phyloP scores from a whole-genome alignment of 495 filamentous ascomycete genomes.

The Podospora fimiseda region DNA sequence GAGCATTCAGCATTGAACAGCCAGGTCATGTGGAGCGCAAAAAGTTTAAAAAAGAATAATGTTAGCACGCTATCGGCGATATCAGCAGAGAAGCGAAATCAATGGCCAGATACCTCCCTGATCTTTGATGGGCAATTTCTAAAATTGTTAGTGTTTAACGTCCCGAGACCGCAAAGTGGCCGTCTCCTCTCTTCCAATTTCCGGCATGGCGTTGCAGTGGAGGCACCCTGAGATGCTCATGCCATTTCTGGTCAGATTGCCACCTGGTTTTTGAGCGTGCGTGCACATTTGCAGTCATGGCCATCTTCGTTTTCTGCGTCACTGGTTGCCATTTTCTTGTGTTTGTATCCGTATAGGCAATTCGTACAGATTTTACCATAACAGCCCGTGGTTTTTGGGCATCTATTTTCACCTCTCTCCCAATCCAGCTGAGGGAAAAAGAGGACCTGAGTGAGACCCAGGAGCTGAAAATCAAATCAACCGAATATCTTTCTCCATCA shows the following conservation, averaged over 20 bases:
- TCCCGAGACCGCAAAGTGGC: neutral
- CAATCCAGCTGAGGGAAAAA: too few relatives aligned
- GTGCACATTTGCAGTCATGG: neutral
- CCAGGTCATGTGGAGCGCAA: neutral
- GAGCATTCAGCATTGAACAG: too few relatives aligned
- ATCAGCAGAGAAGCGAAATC: neutral
- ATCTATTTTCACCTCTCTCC: too few relatives aligned
- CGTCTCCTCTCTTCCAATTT: slow-evolving; percentile 7
- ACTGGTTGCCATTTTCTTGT: too few relatives aligned
- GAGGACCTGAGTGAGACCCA: too few relatives aligned
- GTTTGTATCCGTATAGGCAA: too few relatives aligned
- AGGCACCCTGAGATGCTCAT: slow-evolving; percentile 10
- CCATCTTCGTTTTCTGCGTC: too few relatives aligned
- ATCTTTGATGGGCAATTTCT: neutral
- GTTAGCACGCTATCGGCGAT: neutral
- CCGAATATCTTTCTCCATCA: too few relatives aligned
- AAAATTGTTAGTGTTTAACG: slow-evolving; percentile 13
- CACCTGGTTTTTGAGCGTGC: slow-evolving; percentile 1
- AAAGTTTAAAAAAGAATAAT: neutral
- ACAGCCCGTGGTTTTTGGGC: too few relatives aligned
- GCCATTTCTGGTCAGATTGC: slow-evolving; percentile 19
- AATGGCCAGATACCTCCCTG: neutral
- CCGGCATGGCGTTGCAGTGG: slow-evolving; percentile 10
- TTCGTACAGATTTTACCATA: too few relatives aligned
- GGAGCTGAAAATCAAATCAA: too few relatives aligned